Evolutionary conservation across 805 yeast genomes (phyloP), one percentile per base, ranked within the genome.

Genomic region (Zygosaccharomyces lentus): DNA sequence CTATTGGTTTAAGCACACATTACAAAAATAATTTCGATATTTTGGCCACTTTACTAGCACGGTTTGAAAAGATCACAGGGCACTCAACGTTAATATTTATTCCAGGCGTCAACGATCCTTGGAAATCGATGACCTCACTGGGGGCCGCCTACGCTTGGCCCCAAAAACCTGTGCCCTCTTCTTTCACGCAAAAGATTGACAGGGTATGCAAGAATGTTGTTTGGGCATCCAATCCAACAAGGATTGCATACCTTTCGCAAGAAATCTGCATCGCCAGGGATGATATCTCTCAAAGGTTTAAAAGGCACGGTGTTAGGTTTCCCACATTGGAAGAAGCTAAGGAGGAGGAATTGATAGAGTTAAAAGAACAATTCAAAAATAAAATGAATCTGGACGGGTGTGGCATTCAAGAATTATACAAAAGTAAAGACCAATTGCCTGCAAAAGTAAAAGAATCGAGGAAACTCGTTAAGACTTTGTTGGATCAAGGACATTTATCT

Each of bases 81-180:
- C 49, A 52, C 26, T 73, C 84, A 24, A 80, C 83, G 42, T 64
- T 93, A 24, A 67, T 88, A 1, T 77, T 93, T 48, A 70, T 91
- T 1, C 97, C 98, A 0, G 98, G 99, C 1, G 78, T 80, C 34
- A 85, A 87, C 54, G 99, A 93, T 66, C 96, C 96, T 0, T 93
- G 98, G 97, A 81, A 82, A 29, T 78, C 93, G 1, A 71, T 82
- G 45, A 76, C 75, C 39, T 75, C 85, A 1, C 72, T 82, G 41
- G 89, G 91, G 3, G 71, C 81, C 0, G 64, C 73, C 37, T 65
- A 77, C 0, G 51, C 74, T 7, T 81, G 87, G 81, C 99, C 99
- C 0, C 85, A 83, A 57, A 69, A 72, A 15, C 73, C 80, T 0
- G 74, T 93, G 2, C 96, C 98, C 0, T 69, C 72, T 21, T 67